These are phyloP conservation scores for Lasiodiplodia sp. DNA, from an alignment of 2,329 filamentous ascomycete genomes.

Conservation along the genomic window DNA sequence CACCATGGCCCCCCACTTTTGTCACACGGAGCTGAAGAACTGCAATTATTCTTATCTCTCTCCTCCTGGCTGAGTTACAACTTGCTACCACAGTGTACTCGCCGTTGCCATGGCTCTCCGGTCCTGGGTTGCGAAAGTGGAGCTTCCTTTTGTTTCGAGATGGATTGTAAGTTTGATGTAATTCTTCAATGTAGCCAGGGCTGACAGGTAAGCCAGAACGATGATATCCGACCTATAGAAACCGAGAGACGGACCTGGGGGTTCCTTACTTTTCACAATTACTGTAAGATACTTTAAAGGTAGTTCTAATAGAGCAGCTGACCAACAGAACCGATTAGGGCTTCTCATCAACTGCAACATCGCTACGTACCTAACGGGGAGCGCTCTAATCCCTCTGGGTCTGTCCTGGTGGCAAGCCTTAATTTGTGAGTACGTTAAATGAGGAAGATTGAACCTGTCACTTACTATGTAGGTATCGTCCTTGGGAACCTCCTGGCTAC, in stretches of 20 bases:
- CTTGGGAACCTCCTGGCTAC: slow-evolving; percentile 50
- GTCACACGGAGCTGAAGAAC: background rate
- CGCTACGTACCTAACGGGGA: slow-evolving; percentile 49
- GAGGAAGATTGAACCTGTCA: background rate
- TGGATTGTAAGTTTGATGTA: background rate
- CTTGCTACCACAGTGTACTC: background rate
- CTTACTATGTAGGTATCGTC: slow-evolving; percentile 43
- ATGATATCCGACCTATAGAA: slow-evolving; percentile 60
- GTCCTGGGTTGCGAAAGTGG: background rate
- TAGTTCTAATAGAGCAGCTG: background rate
- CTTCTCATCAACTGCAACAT: slow-evolving; percentile 58
- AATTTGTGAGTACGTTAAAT: slow-evolving; percentile 5
- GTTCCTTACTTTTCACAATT: slow-evolving; percentile 54
- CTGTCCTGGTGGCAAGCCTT: slow-evolving; percentile 53
- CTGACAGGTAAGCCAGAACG: background rate
- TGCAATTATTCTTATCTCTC: background rate
- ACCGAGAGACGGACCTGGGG: slow-evolving; percentile 53
- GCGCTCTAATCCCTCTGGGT: slow-evolving; percentile 48
- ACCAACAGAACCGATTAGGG: slow-evolving; percentile 41
- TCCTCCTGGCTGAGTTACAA: background rate
- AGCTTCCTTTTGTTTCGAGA: background rate
- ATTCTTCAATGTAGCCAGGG: too few relatives aligned
- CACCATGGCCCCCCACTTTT: background rate
- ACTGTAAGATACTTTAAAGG: slow-evolving; percentile 42
- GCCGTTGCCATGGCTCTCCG: background rate